These are phyloP conservation scores for Mercurialis annua DNA, from an alignment of 345 rosid genomes.

Conservation along the genomic window DNA sequence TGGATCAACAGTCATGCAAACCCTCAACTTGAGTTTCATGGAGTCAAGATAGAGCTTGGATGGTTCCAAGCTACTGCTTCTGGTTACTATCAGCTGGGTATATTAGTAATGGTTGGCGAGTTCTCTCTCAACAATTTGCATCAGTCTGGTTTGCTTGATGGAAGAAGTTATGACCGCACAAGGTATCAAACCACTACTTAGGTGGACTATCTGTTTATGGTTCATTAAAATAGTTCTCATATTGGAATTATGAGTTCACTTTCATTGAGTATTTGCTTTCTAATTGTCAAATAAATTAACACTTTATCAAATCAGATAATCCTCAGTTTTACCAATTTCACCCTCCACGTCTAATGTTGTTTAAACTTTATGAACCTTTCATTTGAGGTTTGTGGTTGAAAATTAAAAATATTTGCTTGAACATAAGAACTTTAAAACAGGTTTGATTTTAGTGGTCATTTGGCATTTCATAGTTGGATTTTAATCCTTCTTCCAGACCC, in stretches of 20 bases:
- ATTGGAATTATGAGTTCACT: not conserved
- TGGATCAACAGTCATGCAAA: constrained; percentile 91
- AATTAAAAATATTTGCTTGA: too few relatives aligned
- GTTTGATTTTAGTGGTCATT: too few relatives aligned
- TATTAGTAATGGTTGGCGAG: constrained; percentile 71
- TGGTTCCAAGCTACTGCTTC: constrained; percentile 99
- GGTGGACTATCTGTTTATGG: not conserved
- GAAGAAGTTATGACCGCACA: constrained; percentile 41
- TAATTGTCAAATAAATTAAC: not conserved
- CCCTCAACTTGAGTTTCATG: constrained; percentile 89
- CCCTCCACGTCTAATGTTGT: too few relatives aligned
- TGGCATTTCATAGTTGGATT: too few relatives aligned
- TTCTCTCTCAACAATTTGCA: constrained; percentile 38
- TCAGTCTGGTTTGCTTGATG: constrained; percentile 42
- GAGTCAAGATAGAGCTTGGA: constrained; percentile 79
- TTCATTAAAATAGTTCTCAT: not conserved
- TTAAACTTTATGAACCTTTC: too few relatives aligned
- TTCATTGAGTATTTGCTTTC: not conserved
- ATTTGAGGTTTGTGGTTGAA: too few relatives aligned
- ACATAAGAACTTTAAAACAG: too few relatives aligned
- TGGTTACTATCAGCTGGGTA: constrained; percentile 94
- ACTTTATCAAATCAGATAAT: too few relatives aligned
- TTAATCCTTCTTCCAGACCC: too few relatives aligned
- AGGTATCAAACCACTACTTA: constrained; percentile 44
- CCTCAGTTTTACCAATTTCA: too few relatives aligned